A percentile compares a stretch with the other conserved stretches of the same genome.
Evolutionary conservation across 1,139 yeast genomes (phyloP).

Genomic region (Yamadazyma taylorii): DNA sequence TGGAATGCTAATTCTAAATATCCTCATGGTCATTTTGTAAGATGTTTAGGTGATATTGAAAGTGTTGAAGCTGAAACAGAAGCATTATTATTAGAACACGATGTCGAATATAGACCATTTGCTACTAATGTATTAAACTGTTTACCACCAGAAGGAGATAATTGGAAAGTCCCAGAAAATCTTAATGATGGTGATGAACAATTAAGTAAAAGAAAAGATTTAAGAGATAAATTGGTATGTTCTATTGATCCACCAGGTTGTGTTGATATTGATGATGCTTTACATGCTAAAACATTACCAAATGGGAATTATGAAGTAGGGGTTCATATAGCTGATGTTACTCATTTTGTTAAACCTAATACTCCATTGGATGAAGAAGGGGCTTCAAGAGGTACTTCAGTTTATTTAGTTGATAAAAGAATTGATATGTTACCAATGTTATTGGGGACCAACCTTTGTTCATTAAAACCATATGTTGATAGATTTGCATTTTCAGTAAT

Average conservation of each 20-base stretch:
- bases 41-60: constrained; percentile 87
- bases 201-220: constrained; percentile 70
- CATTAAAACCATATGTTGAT: constrained; percentile 92
- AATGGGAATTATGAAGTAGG: constrained; percentile 97
- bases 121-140: constrained; percentile 90
- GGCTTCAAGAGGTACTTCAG: constrained; percentile 96
- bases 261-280: constrained; percentile 98
- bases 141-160: constrained; percentile 87
- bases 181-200: constrained; percentile 59
- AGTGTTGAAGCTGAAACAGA: constrained; percentile 96
- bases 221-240: constrained; percentile 86
- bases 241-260: constrained; percentile 98
- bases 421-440: constrained; percentile 98
- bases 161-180: constrained; percentile 83
- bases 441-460: constrained; percentile 93
- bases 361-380: constrained; percentile 95
- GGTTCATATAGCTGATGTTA: constrained; percentile 98
- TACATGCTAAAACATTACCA: constrained; percentile 80
- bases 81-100: constrained; percentile 89
- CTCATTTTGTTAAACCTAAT: constrained; percentile 92
- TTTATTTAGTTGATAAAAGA: constrained; percentile 96
- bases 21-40: constrained; percentile 94
- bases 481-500: constrained; percentile 93
- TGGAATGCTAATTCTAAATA: constrained; percentile 86
- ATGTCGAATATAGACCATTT: constrained; percentile 95